Evolutionary conservation across 169 alveolate species (phyloP).

Genomic region (Plasmodium falciparum): DNA sequence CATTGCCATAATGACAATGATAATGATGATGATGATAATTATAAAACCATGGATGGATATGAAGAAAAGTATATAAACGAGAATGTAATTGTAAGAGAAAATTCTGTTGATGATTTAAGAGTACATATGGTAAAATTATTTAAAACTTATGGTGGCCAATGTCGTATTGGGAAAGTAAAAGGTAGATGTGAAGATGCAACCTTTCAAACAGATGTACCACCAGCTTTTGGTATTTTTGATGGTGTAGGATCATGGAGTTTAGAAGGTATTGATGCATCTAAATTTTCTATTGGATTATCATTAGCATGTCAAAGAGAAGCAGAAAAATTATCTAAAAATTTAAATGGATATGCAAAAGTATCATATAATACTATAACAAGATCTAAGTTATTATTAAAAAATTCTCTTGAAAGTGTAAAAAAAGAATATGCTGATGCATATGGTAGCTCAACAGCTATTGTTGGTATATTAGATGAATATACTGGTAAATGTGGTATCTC

Average conservation of each 20-base stretch:
- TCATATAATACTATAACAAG: slow-evolving; percentile 77
- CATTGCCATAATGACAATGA: slow-evolving; percentile 5
- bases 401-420: slow-evolving; percentile 78
- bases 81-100: slow-evolving; percentile 24
- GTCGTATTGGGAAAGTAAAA: slow-evolving; percentile 75
- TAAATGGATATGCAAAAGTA: slow-evolving; percentile 71
- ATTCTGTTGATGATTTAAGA: slow-evolving; percentile 64
- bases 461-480: slow-evolving; percentile 79
- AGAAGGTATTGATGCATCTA: slow-evolving; percentile 84
- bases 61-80: slow-evolving; percentile 18
- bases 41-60: slow-evolving; percentile 32
- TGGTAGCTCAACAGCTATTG: slow-evolving; percentile 85
- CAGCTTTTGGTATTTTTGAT: slow-evolving; percentile 84
- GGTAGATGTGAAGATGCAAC: slow-evolving; percentile 84
- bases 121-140: slow-evolving; percentile 55
- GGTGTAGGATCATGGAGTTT: slow-evolving; percentile 86
- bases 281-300: slow-evolving; percentile 81
- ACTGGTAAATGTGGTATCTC: slow-evolving; percentile 82
- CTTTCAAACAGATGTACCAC: slow-evolving; percentile 78
- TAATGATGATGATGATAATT: slow-evolving; percentile 10
- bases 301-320: slow-evolving; percentile 77
- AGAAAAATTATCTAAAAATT: slow-evolving; percentile 56
- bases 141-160: slow-evolving; percentile 72
- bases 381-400: slow-evolving; percentile 77
- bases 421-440: slow-evolving; percentile 80